Conservation (phyloP, 805 yeast species). For the Grigorovia humatica region DNA sequence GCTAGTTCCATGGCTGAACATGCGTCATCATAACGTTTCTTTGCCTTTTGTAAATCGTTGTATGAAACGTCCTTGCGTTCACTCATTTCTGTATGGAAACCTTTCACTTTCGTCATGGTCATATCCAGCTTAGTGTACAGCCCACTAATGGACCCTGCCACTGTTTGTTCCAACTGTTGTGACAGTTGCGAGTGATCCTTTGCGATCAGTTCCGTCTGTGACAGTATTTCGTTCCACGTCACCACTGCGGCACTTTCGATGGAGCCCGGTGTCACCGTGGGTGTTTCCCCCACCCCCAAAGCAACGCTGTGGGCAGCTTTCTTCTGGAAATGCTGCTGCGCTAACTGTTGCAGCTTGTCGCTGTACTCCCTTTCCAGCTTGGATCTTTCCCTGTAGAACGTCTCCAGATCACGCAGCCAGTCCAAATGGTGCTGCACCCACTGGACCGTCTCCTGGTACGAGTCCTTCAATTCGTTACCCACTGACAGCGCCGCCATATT, state of each 20-base stretch:
- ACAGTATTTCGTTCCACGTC: slow-evolving; percentile 80
- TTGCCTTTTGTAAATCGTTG: slow-evolving; percentile 31
- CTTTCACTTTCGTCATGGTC: slow-evolving; percentile 45
- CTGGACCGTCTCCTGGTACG: slow-evolving; percentile 61
- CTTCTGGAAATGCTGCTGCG: slow-evolving; percentile 60
- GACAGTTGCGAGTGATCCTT: slow-evolving; percentile 53
- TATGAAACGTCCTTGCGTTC: slow-evolving; percentile 30
- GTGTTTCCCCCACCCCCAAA: slow-evolving; percentile 83
- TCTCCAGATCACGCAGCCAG: slow-evolving; percentile 72
- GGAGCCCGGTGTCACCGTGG: slow-evolving; percentile 90
- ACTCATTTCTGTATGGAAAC: slow-evolving; percentile 48
- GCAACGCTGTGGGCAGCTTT: slow-evolving; percentile 59
- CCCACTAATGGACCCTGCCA: slow-evolving; percentile 50
- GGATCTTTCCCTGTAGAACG: slow-evolving; percentile 77
- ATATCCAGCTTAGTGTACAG: slow-evolving; percentile 44
- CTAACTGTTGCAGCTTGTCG: slow-evolving; percentile 48
- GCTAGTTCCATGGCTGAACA: slow-evolving; percentile 76
- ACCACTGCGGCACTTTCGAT: slow-evolving; percentile 79
- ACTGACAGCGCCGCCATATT: slow-evolving; percentile 30
- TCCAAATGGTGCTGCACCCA: slow-evolving; percentile 70
- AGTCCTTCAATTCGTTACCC: slow-evolving; percentile 72
- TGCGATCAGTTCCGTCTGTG: slow-evolving; percentile 74
- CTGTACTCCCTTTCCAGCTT: slow-evolving; percentile 77
- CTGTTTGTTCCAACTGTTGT: slow-evolving; percentile 45
- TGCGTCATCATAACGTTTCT: slow-evolving; percentile 67